A percentile compares a stretch with the other conserved stretches of the same genome.
Evolutionary conservation across 495 filamentous ascomycete species (phyloP).

Genomic region (Penicillium waksmanii): DNA sequence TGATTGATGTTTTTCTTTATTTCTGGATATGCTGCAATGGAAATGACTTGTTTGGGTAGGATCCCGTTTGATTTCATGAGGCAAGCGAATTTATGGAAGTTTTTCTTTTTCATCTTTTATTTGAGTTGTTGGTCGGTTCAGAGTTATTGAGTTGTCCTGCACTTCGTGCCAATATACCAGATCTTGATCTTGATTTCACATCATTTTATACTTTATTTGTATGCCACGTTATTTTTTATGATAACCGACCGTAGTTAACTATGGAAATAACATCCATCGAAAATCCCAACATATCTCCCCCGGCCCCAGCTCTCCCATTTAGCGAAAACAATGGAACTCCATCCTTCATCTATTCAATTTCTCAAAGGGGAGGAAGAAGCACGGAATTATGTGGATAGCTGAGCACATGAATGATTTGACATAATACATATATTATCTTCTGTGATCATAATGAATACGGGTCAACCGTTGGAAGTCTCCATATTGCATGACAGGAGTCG

Average conservation of each 20-base stretch:
- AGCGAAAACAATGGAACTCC: too few species aligned
- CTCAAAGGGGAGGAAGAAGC: too few species aligned
- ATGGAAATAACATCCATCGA: too few species aligned
- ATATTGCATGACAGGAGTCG: not conserved
- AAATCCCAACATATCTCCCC: too few species aligned
- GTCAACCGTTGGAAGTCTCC: not conserved
- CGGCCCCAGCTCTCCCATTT: too few species aligned
- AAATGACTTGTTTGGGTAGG: conserved; percentile 18
- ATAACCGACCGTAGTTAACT: too few species aligned
- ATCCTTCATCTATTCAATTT: too few species aligned
- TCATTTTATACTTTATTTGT: not conserved
- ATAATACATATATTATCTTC: too few species aligned
- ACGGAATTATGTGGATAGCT: too few species aligned
- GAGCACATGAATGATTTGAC: too few species aligned
- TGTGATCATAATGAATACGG: not conserved
- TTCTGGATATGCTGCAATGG: conserved; percentile 11
- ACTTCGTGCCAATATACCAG: conserved; percentile 4
- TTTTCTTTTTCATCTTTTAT: conserved; percentile 1
- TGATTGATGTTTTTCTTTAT: conserved; percentile 15
- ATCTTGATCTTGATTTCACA: not conserved
- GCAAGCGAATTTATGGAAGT: conserved; percentile 6
- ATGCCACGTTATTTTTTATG: too few species aligned
- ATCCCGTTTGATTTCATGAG: conserved; percentile 10
- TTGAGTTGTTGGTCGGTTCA: conserved; percentile 6
- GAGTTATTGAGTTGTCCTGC: conserved; percentile 5